A percentile compares a stretch with the other conserved stretches of the same genome.
Conservation (phyloP, 192 early-diverging fungal genomes). For the Rhizophagus prolifer region DNA sequence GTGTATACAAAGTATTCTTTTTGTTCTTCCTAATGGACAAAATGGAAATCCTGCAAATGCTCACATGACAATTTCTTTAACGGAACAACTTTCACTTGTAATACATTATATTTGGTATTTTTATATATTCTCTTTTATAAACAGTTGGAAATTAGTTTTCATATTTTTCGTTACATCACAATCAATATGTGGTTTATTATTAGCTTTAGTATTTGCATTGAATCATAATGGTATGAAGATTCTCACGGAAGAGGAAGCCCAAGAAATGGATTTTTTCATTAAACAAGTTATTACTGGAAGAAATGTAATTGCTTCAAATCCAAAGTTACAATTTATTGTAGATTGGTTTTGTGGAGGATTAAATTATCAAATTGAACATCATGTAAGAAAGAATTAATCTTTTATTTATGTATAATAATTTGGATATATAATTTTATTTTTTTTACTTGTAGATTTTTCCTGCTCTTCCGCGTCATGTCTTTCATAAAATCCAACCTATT, state of each 20-base stretch:
- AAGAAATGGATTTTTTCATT: conserved; percentile 71
- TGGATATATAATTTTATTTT: not conserved
- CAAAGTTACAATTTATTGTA: conserved; percentile 2
- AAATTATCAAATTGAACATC: conserved; percentile 88
- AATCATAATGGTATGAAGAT: conserved; percentile 91
- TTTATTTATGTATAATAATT: not conserved
- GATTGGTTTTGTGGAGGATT: conserved; percentile 85
- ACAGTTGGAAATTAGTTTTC: conserved; percentile 37
- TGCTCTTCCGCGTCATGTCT: conserved; percentile 72
- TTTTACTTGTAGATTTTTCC: conserved; percentile 60
- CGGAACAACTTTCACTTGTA: conserved; percentile 56
- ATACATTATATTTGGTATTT: conserved; percentile 72
- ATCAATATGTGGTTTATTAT: conserved; percentile 64
- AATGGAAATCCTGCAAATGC: conserved; percentile 46
- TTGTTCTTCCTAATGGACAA: conserved; percentile 47
- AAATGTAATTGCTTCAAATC: conserved; percentile 59
- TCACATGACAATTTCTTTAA: conserved; percentile 39
- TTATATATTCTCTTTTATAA: conserved; percentile 51
- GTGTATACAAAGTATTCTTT: conserved; percentile 65
- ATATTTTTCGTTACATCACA: conserved; percentile 66
- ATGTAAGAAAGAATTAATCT: conserved; percentile 42
- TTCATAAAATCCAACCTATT: conserved; percentile 60
- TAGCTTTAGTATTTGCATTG: conserved; percentile 74
- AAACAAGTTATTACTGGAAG: conserved; percentile 78
- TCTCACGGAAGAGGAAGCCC: conserved; percentile 60